Evolutionary conservation across 306 rosid genomes (phyloP), one percentile per base, ranked within the genome.

Genomic region (Prosopis cineraria): DNA sequence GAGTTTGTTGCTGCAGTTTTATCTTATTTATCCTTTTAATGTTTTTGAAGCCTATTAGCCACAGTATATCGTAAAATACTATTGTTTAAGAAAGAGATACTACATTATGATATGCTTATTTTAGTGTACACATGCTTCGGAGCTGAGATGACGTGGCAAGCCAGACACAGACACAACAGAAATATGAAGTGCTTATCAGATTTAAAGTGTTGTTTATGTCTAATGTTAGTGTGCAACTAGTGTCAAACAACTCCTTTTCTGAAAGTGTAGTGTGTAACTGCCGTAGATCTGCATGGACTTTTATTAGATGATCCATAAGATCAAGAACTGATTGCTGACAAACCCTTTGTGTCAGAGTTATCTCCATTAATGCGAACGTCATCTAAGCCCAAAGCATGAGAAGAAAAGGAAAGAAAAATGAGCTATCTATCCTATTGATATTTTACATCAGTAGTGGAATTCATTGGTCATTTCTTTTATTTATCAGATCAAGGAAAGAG

Each of bases 401-500:
- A 43, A 68, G 36, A 27, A 68, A 44, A 19, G n/a, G 63, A 27
- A 33, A 50, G 52, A 53, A 22, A 33, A 52, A 20, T 7, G 11
- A 2, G 2, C 20, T n/a, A 7, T 11, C 2, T 25, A 39, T 19
- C 36, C 41, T 47, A 66, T 41, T n/a, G 70, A 27, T 83, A 47
- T 45, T 19, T 81, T 62, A 36, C 70, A 75, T 80, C 63, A 37
- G 44, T 73, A 53, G 19, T 41, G 30, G 69, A 77, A 55, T 48
- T 82, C 50, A 84, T 36, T 68, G 68, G 65, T 48, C 73, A 68
- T 36, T 78, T 47, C 31, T 72, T 72, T 78, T 80, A n/a, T n/a
- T n/a, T n/a, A n/a, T 45, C 94, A 95, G 94, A 86, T 93, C 85
- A 92, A 93, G 89, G 98, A 89, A 88, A 97, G 98, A 82, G 98